Base-by-base conservation (phyloP, 192 early-diverging fungal genomes). In the Phlyctochytrium bullatum region DNA sequence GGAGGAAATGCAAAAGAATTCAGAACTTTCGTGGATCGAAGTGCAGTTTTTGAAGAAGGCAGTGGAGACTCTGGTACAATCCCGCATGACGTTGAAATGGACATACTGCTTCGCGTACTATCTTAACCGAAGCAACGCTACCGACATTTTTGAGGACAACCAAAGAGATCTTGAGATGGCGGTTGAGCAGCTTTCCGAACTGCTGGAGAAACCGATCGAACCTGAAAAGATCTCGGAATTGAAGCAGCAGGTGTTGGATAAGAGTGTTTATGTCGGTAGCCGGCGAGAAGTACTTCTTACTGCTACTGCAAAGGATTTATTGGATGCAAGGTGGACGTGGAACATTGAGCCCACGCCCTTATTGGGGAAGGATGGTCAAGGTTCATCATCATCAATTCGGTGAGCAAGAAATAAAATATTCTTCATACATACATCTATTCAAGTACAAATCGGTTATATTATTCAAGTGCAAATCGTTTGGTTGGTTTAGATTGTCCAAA, bases 161-260 rank as follows among this genome's bases (percentile, higher is more conserved):
- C 97, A 99, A 83, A 83, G 91, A 2, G 95, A 98, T 68, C 76
- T 99, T n/a, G 95, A 99, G 74, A 92, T 97, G 86, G 95, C 96
- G 20, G 93, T 94, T 16, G 97, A 99, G 80, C 84, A 90, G 51
- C 82, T 99, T 54, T 92, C 90, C 35, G 94, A 92, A 73, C 74
- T 98, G 50, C 75, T 98, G 28, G 97, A 99, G 81, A 88, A 89
- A 63, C 89, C 88, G 1, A 87, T 97, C 47, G 70, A 68, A 27
- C 71, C 71, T 79, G 88, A 68, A 74, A 84, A 64, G 83, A 92
- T 95, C 73, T 75, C 85, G 10, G 88, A 92, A 51, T 73, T 96
- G 74, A 87, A 90, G 70, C 89, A 94, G 75, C 79, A 86, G 66
- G 91, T 98, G 17, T 81, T 98, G 52, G 92, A 98, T 77, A 97